A percentile compares a stretch with the other conserved stretches of the same genome.
phyloP scores from a whole-genome alignment of 2,329 filamentous ascomycete species.

The Calcarisporium arbuscula region DNA sequence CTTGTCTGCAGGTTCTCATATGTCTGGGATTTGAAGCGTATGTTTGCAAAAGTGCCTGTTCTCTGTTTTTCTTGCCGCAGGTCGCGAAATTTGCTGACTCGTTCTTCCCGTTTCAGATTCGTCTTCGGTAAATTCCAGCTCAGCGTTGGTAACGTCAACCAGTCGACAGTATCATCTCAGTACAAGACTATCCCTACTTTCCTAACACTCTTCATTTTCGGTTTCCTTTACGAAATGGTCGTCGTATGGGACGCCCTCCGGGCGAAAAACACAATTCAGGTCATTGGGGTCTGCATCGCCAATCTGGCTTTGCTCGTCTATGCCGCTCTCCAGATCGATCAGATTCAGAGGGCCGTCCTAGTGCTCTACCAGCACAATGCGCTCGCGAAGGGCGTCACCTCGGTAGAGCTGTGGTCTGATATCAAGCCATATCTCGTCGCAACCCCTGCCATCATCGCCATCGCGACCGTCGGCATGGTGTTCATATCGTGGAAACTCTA shows the following conservation, averaged over 20 bases:
- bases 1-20: constrained; percentile 69
- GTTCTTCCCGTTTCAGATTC: constrained; percentile 52
- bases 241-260: constrained; percentile 90
- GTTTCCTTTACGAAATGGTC: constrained; percentile 85
- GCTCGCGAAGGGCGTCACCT: constrained; percentile 31
- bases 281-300: constrained; percentile 90
- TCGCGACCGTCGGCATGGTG: constrained; percentile 66
- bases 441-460: constrained; percentile 75
- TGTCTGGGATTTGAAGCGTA: constrained; percentile 84
- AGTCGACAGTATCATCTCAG: constrained; percentile 40
- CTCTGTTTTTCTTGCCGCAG: background rate
- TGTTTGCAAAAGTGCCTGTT: constrained; percentile 26
- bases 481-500: constrained; percentile 92
- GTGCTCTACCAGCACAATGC: constrained; percentile 39
- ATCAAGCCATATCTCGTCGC: constrained; percentile 75
- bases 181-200: constrained; percentile 84
- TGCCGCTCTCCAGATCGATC: constrained; percentile 84
- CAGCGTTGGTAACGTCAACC: constrained; percentile 38
- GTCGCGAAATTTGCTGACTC: background rate
- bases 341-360: constrained; percentile 70
- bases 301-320: constrained; percentile 91
- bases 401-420: constrained; percentile 55
- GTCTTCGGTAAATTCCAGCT: constrained; percentile 82
- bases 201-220: constrained; percentile 93
- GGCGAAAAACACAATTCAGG: constrained; percentile 95